Conservation (phyloP, 2,329 filamentous ascomycete species). For the Colletotrichum phormii region DNA sequence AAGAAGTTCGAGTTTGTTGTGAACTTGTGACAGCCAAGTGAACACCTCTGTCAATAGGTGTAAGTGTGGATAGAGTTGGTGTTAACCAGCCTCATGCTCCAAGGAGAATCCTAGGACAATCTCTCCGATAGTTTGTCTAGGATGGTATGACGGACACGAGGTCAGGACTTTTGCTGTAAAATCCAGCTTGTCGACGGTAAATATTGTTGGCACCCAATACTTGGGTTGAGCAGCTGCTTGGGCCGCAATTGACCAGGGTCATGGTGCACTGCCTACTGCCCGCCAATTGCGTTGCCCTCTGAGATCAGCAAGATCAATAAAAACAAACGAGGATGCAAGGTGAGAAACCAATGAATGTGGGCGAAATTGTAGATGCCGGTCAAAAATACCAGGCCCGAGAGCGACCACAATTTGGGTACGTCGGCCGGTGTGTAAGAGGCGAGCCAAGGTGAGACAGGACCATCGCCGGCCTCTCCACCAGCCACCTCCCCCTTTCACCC, state of each 20-base stretch:
- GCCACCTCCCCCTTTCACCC: constrained; percentile 13
- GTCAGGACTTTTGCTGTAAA: background rate
- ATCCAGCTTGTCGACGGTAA: constrained; percentile 19
- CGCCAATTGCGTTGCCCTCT: constrained; percentile 35
- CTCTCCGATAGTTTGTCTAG: background rate
- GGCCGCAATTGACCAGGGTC: constrained; percentile 29
- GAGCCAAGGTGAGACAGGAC: constrained; percentile 31
- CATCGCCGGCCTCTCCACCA: constrained; percentile 25
- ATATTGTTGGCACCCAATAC: constrained; percentile 30
- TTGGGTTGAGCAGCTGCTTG: constrained; percentile 25
- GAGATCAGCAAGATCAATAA: constrained; percentile 42
- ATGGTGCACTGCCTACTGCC: constrained; percentile 14
- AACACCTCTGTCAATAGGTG: background rate
- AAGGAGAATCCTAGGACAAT: background rate
- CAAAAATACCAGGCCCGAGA: constrained; percentile 21
- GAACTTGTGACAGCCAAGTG: no score
- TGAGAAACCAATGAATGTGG: constrained; percentile 29
- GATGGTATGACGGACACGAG: constrained; percentile 26
- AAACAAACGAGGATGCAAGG: constrained; percentile 34
- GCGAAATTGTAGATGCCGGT: constrained; percentile 22
- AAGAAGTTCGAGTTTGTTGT: background rate
- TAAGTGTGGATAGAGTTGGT: background rate
- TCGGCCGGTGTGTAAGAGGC: constrained; percentile 22
- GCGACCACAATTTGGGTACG: constrained; percentile 8
- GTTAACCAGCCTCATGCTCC: background rate